Conservation (phyloP, 257 asterid species). For the Jasminum sambac region DNA sequence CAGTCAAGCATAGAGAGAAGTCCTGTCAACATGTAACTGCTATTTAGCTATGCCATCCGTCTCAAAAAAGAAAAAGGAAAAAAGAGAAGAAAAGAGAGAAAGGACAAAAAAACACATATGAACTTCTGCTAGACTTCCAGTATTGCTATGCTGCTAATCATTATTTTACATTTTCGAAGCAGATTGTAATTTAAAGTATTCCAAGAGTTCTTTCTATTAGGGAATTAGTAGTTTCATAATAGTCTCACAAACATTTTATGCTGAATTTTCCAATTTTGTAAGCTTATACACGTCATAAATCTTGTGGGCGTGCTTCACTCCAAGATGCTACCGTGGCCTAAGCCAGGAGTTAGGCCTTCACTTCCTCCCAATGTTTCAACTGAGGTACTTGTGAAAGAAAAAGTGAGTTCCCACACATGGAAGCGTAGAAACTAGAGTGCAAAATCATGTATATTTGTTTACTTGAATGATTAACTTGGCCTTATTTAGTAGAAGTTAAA, state of each 20-base stretch:
- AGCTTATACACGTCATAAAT: conserved; percentile 21
- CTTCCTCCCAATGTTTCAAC: conserved; percentile 86
- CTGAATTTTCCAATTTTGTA: conserved; percentile 29
- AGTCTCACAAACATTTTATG: conserved; percentile 7
- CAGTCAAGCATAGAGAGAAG: conserved; percentile 83
- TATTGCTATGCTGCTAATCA: neutral
- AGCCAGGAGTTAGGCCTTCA: conserved; percentile 95
- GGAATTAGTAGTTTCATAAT: conserved; percentile 26
- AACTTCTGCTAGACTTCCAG: too few relatives aligned
- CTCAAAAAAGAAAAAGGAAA: too few relatives aligned
- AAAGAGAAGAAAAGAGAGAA: too few relatives aligned
- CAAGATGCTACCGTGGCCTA: conserved; percentile 99
- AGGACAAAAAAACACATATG: too few relatives aligned
- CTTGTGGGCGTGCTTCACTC: conserved; percentile 72
- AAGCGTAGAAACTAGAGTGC: conserved; percentile 13
- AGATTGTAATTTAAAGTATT: conserved; percentile 1
- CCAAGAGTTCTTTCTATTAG: conserved; percentile 3
- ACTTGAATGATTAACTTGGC: conserved; percentile 10
- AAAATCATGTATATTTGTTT: conserved; percentile 8
- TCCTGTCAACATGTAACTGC: conserved; percentile 85
- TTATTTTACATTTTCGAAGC: conserved; percentile 12
- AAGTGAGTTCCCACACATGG: conserved; percentile 51
- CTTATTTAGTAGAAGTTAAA: too few relatives aligned
- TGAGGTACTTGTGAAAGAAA: conserved; percentile 90
- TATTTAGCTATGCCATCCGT: conserved; percentile 3